These are phyloP conservation scores for Xerocomellus dryophilus DNA, from an alignment of 768 basidiomycete genomes.

Conservation along the genomic window DNA sequence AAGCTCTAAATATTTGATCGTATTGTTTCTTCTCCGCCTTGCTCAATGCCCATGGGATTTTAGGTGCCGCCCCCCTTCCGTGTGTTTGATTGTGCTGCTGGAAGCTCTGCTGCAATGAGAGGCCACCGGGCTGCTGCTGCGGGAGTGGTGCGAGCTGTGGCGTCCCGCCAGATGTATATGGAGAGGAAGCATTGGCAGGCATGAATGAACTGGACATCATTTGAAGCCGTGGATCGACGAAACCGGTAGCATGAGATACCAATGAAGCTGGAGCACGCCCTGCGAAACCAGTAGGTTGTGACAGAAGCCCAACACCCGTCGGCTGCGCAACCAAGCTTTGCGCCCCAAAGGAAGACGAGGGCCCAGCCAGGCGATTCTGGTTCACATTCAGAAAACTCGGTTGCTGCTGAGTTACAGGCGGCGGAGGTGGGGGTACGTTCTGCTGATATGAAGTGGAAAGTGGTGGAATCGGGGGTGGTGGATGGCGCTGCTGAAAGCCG, in stretches of 20 bases:
- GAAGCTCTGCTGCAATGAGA: conserved; percentile 78
- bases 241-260: conserved; percentile 75
- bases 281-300: conserved; percentile 46
- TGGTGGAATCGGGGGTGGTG: conserved; percentile 61
- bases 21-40: conserved; percentile 95
- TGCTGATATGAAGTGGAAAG: conserved; percentile 62
- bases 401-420: conserved; percentile 34
- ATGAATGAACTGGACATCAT: conserved; percentile 94
- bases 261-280: conserved; percentile 45
- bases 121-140: conserved; percentile 51
- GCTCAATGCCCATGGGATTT: conserved; percentile 81
- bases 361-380: conserved; percentile 43
- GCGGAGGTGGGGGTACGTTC: conserved; percentile 39
- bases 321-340: conserved; percentile 20
- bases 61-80: conserved; percentile 60
- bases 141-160: conserved; percentile 60
- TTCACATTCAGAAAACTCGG: conserved; percentile 56
- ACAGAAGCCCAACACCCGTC: conserved; percentile 24
- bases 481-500: conserved; percentile 35
- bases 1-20: conserved; percentile 94
- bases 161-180: conserved; percentile 54
- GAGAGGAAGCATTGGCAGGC: conserved; percentile 65
- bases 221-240: conserved; percentile 75
- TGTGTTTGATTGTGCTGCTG: conserved; percentile 81
- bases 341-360: conserved; percentile 16